These are phyloP conservation scores for Boletus rex-veris DNA, from an alignment of 768 basidiomycete species.

Conservation along the genomic window DNA sequence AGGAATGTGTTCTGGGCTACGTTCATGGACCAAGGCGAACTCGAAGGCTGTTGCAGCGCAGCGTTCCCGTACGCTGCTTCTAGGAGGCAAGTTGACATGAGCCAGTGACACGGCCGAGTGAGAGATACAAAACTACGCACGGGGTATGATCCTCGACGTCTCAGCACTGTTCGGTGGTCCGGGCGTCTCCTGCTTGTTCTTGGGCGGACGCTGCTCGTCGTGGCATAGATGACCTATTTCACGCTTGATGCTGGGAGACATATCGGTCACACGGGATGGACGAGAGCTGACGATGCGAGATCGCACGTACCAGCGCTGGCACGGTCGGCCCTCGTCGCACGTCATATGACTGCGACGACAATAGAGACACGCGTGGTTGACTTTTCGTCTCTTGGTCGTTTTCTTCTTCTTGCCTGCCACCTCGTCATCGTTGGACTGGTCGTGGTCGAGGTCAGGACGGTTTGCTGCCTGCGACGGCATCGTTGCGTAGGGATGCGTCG, in stretches of 20 bases:
- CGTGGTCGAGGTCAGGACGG: conserved; percentile 22
- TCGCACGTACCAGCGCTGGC: conserved; percentile 82
- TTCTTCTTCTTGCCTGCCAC: conserved; percentile 39
- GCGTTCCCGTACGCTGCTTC: too few species aligned
- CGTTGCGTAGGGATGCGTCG: conserved; percentile 26
- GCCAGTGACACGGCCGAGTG: not conserved
- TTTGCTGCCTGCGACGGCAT: conserved; percentile 16
- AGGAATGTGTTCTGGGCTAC: too few species aligned
- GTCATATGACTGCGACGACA: conserved; percentile 93
- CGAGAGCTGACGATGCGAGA: conserved; percentile 5
- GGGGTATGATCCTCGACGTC: conserved; percentile 31
- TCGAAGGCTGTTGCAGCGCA: too few species aligned
- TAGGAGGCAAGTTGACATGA: too few species aligned
- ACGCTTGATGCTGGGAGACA: conserved; percentile 75
- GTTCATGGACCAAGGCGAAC: not conserved
- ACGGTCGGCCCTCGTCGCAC: conserved; percentile 85
- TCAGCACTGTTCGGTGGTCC: conserved; percentile 29
- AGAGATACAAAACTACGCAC: conserved; percentile 8
- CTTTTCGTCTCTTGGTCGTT: conserved; percentile 68
- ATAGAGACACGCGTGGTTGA: conserved; percentile 91
- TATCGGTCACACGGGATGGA: conserved; percentile 5
- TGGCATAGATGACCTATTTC: conserved; percentile 95
- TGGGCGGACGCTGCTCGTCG: conserved; percentile 67
- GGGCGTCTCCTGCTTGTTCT: conserved; percentile 41
- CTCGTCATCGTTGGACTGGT: conserved; percentile 33